These are phyloP conservation scores for Mortierella antarctica DNA, from an alignment of 192 early-diverging fungal genomes.

Conservation along the genomic window DNA sequence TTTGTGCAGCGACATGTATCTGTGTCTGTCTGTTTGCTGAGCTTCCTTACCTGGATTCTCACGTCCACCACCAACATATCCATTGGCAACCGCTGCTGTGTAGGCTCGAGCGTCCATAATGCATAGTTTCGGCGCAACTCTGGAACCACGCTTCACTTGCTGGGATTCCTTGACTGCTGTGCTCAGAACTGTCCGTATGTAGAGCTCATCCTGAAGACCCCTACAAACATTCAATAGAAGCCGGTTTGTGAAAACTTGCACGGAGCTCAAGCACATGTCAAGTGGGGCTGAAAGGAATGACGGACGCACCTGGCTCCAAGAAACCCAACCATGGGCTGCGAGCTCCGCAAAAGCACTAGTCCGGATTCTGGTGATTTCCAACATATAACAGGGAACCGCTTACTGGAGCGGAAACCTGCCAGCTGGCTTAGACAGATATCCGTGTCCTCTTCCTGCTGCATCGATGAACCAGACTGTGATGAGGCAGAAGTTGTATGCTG, in stretches of 20 bases:
- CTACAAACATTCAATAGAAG: slow-evolving; percentile 2
- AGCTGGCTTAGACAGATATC: slow-evolving; percentile 37
- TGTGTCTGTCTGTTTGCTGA: neutral
- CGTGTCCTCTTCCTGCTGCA: neutral
- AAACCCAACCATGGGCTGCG: slow-evolving; percentile 57
- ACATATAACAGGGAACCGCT: slow-evolving; percentile 53
- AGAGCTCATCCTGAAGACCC: slow-evolving; percentile 53
- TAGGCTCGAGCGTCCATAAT: slow-evolving; percentile 56
- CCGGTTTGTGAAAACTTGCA: neutral
- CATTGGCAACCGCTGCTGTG: slow-evolving; percentile 49
- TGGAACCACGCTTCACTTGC: neutral
- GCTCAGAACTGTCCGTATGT: slow-evolving; percentile 48
- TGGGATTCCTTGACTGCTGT: slow-evolving; percentile 35
- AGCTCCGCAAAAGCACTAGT: slow-evolving; percentile 53
- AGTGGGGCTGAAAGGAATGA: slow-evolving; percentile 16
- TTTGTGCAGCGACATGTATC: neutral
- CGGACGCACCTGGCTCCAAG: slow-evolving; percentile 36
- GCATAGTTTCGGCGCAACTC: slow-evolving; percentile 42
- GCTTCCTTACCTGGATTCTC: slow-evolving; percentile 49
- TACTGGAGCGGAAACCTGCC: slow-evolving; percentile 39
- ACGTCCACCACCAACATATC: slow-evolving; percentile 48
- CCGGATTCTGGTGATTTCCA: slow-evolving; percentile 49
- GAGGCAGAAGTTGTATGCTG: neutral
- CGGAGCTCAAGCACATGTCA: neutral
- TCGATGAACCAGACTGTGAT: neutral